Conservation (phyloP, 345 rosid species). For the Brassica carinata region DNA sequence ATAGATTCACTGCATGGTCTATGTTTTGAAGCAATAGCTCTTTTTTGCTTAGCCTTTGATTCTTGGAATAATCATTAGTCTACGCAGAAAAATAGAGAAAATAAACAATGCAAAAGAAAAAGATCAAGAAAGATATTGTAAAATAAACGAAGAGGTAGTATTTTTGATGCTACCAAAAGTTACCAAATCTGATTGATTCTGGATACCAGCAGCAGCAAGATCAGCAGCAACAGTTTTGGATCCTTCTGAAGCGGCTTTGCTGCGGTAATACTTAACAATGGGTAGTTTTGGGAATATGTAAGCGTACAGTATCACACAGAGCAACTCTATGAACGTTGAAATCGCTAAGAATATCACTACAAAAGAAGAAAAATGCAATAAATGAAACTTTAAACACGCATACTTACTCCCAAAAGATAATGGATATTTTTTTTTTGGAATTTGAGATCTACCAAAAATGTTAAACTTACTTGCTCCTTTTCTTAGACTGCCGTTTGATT, state of each 20-base stretch:
- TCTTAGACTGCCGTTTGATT: constrained; percentile 56
- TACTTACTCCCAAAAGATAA: neutral
- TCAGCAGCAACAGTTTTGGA: constrained; percentile 79
- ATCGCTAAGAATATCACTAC: constrained; percentile 78
- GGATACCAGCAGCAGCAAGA: constrained; percentile 78
- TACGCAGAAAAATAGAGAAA: constrained; percentile 32
- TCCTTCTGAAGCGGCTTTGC: constrained; percentile 83
- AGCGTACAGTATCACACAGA: constrained; percentile 66
- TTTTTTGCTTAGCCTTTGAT: constrained; percentile 53
- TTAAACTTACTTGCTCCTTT: constrained; percentile 69
- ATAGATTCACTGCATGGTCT: constrained; percentile 1
- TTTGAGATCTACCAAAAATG: neutral
- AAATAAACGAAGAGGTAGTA: neutral
- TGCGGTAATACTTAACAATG: constrained; percentile 72
- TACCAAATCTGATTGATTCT: constrained; percentile 37
- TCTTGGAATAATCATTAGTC: constrained; percentile 46
- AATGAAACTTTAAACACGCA: neutral
- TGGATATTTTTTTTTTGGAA: neutral
- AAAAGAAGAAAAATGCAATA: neutral
- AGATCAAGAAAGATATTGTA: neutral
- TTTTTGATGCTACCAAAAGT: neutral
- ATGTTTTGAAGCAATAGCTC: constrained; percentile 31
- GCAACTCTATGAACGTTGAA: constrained; percentile 61
- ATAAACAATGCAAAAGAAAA: neutral
- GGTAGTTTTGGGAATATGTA: constrained; percentile 70